These are phyloP conservation scores for Colletotrichum agaves DNA, from an alignment of 2,329 filamentous ascomycete species.

Conservation along the genomic window DNA sequence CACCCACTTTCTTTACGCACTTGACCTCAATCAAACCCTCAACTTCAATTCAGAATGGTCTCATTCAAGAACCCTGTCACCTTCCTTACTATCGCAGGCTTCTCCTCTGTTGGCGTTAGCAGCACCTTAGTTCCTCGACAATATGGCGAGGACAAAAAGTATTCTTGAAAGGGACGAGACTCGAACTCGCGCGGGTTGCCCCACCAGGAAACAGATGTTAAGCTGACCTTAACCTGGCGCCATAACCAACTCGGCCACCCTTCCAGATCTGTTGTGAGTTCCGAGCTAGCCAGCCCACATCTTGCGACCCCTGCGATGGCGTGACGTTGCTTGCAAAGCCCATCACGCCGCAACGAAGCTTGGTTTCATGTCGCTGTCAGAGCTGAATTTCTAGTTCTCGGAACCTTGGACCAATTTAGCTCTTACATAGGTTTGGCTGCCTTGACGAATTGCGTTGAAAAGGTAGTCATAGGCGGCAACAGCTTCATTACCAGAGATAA, in stretches of 20 bases:
- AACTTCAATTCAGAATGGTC: not conserved
- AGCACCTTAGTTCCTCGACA: not conserved
- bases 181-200: conserved; percentile 12
- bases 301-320: not conserved
- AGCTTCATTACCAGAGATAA: no score
- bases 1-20: not conserved
- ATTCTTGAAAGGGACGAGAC: not conserved
- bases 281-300: fast-evolving
- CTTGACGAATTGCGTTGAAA: no score
- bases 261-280: not conserved
- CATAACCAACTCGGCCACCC: conserved; percentile 15
- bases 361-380: no score
- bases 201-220: conserved; percentile 15
- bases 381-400: no score
- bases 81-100: not conserved
- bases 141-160: not conserved
- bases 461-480: no score
- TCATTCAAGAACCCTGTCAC: not conserved
- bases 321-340: not conserved
- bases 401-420: no score
- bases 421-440: no score
- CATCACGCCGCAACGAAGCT: no score
- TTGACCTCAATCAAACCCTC: not conserved
- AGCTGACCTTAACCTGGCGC: conserved; percentile 16
- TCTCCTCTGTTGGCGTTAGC: not conserved